These are phyloP conservation scores for Platanthera guangdongensis DNA, from an alignment of 106 monocot genomes.

Conservation along the genomic window DNA sequence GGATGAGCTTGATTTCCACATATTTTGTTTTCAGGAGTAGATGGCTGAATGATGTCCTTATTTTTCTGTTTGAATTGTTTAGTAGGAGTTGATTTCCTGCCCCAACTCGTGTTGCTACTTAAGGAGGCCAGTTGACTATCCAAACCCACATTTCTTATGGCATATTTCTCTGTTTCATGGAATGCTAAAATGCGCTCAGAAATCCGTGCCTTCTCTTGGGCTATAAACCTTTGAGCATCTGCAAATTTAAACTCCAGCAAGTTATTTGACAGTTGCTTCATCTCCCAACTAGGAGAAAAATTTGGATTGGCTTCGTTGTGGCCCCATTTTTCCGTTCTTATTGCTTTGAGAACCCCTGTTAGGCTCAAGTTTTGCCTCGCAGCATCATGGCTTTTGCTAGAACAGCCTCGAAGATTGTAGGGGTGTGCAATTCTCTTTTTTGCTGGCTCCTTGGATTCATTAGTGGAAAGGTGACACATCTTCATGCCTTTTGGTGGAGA, in stretches of 20 bases:
- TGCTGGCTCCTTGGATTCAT: neutral
- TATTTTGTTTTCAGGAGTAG: constrained; percentile 2
- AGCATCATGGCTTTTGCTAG: neutral
- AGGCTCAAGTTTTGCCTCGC: neutral
- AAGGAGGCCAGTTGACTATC: constrained; percentile 1
- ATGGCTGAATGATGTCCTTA: neutral
- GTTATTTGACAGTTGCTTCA: constrained; percentile 4
- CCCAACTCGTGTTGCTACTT: neutral
- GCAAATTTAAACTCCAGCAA: constrained; percentile 10
- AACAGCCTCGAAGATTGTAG: neutral
- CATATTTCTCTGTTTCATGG: constrained; percentile 12
- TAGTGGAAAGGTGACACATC: neutral
- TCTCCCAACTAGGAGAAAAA: constrained; percentile 11
- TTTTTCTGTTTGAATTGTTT: neutral
- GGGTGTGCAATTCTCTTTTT: constrained; percentile 5
- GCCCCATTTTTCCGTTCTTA: constrained; percentile 19
- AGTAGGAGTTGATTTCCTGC: neutral
- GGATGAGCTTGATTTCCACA: neutral
- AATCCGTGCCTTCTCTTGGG: constrained; percentile 13
- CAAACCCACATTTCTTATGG: neutral
- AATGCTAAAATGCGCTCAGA: neutral
- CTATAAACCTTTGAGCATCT: constrained; percentile 16
- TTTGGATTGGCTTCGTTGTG: constrained; percentile 2
- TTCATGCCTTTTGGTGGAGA: constrained; percentile 2
- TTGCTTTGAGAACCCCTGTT: constrained; percentile 24